Base-by-base conservation (phyloP, 345 rosid species). In the Moricandia arvensis region DNA sequence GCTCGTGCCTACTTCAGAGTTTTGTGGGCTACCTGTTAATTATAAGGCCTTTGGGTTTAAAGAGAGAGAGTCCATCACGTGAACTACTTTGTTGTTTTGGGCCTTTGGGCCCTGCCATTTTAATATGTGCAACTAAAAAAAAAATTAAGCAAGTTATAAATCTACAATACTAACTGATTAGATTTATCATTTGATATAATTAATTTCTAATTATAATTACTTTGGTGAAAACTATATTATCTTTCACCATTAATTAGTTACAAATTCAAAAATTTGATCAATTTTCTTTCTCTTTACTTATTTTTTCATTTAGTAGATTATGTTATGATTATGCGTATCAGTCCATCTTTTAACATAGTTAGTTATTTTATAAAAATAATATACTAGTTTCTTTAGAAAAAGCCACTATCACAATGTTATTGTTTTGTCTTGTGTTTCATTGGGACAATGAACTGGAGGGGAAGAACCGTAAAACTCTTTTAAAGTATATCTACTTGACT, bases 1-100 rank as follows among this genome's bases (percentile, higher is more conserved):
- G 24, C 24, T 21, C 24, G 24, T 21, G 24, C 24, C 24, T 21
- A 21, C 24, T 29, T 29, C 31, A 29, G 4, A 38, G 53, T 63
- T 3, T 43, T 12, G 53, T 45, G 53, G 53, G 53, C 53, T n/a
- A 1, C 7, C 8, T 13, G 17, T 45, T 45, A n/a, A 45, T 45
- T 47, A 37, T 59, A 13, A 10, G 31, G 43, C 66, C 66, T 71
- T 71, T 54, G 66, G 74, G 74, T 57, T 69, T 43, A 43, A 45
- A 5, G 4, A 9, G 5, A 38, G 49, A 41, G 15, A 41, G 49
- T 41, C 49, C 49, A 41, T 41, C 15, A 41, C 11, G 49, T 41
- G 49, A 6, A 11, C 11, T 41, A 41, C 49, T 41, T 41, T 41
- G n/a, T 41, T 12, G 49, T 41, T 41, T 41, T 12, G 24, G 24